These are phyloP conservation scores for Carex cristatella DNA, from an alignment of 176 grass and related monocot species.

Conservation along the genomic window DNA sequence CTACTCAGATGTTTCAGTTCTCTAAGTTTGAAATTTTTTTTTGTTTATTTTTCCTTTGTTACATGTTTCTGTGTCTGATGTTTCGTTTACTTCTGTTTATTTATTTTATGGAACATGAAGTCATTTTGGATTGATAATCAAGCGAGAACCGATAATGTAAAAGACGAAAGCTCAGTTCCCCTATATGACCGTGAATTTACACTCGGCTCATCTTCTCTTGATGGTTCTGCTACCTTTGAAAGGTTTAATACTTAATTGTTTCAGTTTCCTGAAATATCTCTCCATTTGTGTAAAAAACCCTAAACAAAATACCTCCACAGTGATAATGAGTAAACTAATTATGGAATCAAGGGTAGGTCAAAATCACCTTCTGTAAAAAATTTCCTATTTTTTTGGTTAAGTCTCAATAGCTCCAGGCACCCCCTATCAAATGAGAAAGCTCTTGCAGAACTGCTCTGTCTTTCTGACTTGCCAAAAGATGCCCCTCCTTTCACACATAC, in stretches of 20 bases:
- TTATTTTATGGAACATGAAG: slow-evolving; percentile 28
- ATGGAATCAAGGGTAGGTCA: not conserved
- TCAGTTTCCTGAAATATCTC: slow-evolving; percentile 8
- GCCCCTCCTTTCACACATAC: not conserved
- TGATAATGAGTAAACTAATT: not conserved
- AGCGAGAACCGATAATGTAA: slow-evolving; percentile 43
- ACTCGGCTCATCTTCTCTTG: slow-evolving; percentile 58
- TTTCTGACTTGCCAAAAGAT: not conserved
- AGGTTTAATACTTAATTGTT: slow-evolving; percentile 42
- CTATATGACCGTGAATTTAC: slow-evolving; percentile 78
- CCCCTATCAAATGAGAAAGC: not conserved
- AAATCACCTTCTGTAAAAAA: not conserved
- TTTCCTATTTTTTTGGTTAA: not conserved
- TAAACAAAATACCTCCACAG: not conserved
- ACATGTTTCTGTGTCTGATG: slow-evolving; percentile 7
- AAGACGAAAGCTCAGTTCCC: slow-evolving; percentile 58
- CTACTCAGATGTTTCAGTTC: too few relatives aligned
- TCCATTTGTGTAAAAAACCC: not conserved
- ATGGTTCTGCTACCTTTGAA: slow-evolving; percentile 60
- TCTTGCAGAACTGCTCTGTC: not conserved
- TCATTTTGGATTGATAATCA: slow-evolving; percentile 95
- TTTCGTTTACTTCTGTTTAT: slow-evolving; percentile 19
- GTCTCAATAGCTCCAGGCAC: not conserved
- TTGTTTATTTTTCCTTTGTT: slow-evolving; percentile 1
- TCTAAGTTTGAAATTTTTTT: not conserved